A percentile compares a stretch with the other conserved stretches of the same genome.
phyloP scores from a whole-genome alignment of 1,284 basidiomycete species.

The Cryptococcus neoformans region DNA sequence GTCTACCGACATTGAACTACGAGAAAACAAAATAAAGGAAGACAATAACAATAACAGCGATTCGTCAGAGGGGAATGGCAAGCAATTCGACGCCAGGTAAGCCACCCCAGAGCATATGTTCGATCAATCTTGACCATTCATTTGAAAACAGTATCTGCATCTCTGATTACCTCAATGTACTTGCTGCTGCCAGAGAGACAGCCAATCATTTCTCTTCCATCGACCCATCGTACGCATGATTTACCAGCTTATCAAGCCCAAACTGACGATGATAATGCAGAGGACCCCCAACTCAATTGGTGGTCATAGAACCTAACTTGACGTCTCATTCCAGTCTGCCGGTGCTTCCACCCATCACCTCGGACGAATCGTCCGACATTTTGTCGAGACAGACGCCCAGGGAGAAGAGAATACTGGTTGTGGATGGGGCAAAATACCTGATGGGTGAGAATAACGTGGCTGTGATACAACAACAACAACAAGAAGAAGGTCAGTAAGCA shows the following conservation, averaged over 20 bases:
- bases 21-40: no score
- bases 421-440: constrained; percentile 25
- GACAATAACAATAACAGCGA: constrained; percentile 22
- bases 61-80: constrained; percentile 2
- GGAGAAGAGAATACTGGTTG: constrained; percentile 22
- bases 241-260: not conserved
- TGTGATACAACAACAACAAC: not conserved
- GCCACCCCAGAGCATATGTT: not conserved
- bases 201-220: constrained; percentile 20
- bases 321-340: constrained; percentile 20
- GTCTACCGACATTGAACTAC: no score
- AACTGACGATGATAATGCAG: constrained; percentile 2
- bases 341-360: constrained; percentile 16
- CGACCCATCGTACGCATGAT: constrained; percentile 15
- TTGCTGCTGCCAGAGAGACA: constrained; percentile 23
- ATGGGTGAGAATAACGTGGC: constrained; percentile 22
- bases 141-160: constrained; percentile 19
- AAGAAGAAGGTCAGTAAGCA: constrained; percentile 9
- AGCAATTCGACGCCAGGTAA: constrained; percentile 18
- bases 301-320: constrained; percentile 37
- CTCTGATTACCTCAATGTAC: constrained; percentile 32
- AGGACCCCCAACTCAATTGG: constrained; percentile 17
- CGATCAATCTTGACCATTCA: not conserved
- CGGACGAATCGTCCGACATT: constrained; percentile 6
- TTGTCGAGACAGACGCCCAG: constrained; percentile 11